A percentile compares a stretch with the other conserved stretches of the same genome.
Evolutionary conservation across 176 grass and related monocot species (phyloP).

Genomic region (Carex littledalei): DNA sequence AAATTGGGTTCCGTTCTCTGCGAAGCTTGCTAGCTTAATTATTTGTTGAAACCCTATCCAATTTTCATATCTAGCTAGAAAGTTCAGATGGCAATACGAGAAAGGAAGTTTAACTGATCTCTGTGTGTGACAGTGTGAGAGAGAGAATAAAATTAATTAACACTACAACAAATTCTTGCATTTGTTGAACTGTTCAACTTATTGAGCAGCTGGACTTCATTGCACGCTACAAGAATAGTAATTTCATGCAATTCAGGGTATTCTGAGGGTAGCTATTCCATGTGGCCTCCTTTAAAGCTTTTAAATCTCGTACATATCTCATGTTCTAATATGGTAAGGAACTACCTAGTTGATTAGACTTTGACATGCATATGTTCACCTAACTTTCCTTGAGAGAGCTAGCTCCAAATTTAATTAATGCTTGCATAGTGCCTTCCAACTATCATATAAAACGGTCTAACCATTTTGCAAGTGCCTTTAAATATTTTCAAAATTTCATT

Average conservation of each 20-base stretch:
- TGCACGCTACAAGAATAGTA: conserved; percentile 15
- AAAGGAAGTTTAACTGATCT: conserved; percentile 16
- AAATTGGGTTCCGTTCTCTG: conserved; percentile 10
- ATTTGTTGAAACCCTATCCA: neutral
- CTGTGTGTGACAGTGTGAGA: neutral
- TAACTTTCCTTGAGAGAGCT: conserved; percentile 6
- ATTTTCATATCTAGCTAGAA: neutral
- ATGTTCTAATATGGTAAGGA: conserved; percentile 16
- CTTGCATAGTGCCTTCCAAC: conserved; percentile 17
- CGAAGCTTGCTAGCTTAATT: neutral
- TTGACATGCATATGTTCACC: conserved; percentile 7
- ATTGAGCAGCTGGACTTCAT: conserved; percentile 19
- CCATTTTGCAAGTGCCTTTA: conserved; percentile 4
- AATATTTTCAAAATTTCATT: neutral
- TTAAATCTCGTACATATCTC: neutral
- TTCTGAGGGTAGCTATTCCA: conserved; percentile 13
- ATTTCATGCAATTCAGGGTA: neutral
- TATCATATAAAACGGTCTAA: conserved; percentile 18
- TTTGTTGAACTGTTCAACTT: conserved; percentile 24
- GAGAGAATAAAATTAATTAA: conserved; percentile 7
- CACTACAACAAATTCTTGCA: conserved; percentile 21
- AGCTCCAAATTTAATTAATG: conserved; percentile 26
- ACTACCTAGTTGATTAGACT: conserved; percentile 17
- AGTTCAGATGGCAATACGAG: neutral
- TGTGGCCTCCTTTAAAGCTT: conserved; percentile 22